phyloP scores from a whole-genome alignment of 495 filamentous ascomycete genomes.

The Pseudevernia furfuracea region DNA sequence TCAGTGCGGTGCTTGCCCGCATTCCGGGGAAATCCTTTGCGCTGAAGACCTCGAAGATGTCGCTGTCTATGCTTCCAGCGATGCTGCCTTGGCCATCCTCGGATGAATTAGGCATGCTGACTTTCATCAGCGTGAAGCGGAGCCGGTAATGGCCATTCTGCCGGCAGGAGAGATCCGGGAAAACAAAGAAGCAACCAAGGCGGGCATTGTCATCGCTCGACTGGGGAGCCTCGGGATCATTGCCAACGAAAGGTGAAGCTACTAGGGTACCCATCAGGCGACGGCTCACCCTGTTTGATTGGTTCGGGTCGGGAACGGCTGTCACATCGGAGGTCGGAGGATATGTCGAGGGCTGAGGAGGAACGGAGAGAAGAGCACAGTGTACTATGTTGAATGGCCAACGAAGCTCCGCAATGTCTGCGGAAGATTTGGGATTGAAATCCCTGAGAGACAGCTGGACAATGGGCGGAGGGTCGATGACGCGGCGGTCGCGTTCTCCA shows the following conservation, averaged over 20 bases:
- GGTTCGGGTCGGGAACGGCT: constrained; percentile 35
- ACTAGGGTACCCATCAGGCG: constrained; percentile 75
- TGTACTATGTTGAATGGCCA: constrained; percentile 78
- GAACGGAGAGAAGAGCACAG: constrained; percentile 51
- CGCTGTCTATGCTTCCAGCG: constrained; percentile 23
- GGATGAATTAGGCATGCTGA: constrained; percentile 45
- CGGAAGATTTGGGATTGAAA: constrained; percentile 43
- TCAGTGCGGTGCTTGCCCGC: constrained; percentile 41
- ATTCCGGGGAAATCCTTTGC: constrained; percentile 98
- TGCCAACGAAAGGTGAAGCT: constrained; percentile 62
- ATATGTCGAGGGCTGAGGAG: constrained; percentile 33
- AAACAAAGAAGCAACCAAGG: constrained; percentile 86
- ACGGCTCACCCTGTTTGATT: constrained; percentile 39
- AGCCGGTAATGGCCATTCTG: constrained; percentile 77
- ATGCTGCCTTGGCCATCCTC: constrained; percentile 19
- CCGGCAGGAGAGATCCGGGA: constrained; percentile 86
- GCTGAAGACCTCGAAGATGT: constrained; percentile 72
- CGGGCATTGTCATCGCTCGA: constrained; percentile 35
- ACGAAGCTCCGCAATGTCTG: constrained; percentile 53
- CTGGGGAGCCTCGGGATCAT: constrained; percentile 21
- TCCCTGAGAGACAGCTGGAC: constrained; percentile 75
- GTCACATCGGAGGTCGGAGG: constrained; percentile 33
- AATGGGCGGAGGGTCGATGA: constrained; percentile 93
- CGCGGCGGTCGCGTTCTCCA: constrained; percentile 84
- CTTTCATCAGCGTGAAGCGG: constrained; percentile 78